Base-by-base conservation (phyloP, 352 stramenopile species). In the Phytophthora tubulina region DNA sequence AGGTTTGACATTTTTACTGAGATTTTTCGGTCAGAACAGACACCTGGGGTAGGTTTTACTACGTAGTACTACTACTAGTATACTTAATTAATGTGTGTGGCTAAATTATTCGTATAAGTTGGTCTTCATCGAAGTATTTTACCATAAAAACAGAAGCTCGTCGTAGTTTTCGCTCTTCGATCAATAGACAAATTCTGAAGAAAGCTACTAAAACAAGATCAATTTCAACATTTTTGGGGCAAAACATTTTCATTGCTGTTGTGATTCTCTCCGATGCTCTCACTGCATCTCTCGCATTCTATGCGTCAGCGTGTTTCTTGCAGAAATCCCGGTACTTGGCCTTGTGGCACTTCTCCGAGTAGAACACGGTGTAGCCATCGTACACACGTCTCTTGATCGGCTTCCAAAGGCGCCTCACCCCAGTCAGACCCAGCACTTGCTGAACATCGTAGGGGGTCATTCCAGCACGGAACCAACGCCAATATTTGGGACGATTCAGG, bases 381-480 rank as follows among this genome's bases (percentile, higher is more conserved):
- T 67, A 68, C 9, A 63, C 36, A 63, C 55, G 54, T 21, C 55
- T 65, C 17, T 60, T 66, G 54, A 71, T 66, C 17, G 63, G 54
- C 21, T 71, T 64, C 63, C 44, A 63, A 2, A 70, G 38, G 39
- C 54, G 54, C 30, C 55, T 51, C 15, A 59, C 4, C 6, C 45
- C 54, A 53, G 53, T 65, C 17, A 70, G n/a, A 38, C 21, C 63
- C 53, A 65, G 17, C 1, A 70, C 53, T 57, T 59, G 10, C 30
- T 66, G 44, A 7, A 68, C 48, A 35, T 15, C 42, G 27, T 63
- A 57, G 8, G 38, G 57, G 9, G 56, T 72, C 39, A 72, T 51
- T 35, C 33, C 41, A n/a, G 41, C 42, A 8, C 17, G 38, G 31
- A 67, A 67, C 57, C 48, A 72, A 27, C 64, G 54, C 27, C 49